phyloP scores from a whole-genome alignment of 2,329 filamentous ascomycete species.

The Penicillium sp. region DNA sequence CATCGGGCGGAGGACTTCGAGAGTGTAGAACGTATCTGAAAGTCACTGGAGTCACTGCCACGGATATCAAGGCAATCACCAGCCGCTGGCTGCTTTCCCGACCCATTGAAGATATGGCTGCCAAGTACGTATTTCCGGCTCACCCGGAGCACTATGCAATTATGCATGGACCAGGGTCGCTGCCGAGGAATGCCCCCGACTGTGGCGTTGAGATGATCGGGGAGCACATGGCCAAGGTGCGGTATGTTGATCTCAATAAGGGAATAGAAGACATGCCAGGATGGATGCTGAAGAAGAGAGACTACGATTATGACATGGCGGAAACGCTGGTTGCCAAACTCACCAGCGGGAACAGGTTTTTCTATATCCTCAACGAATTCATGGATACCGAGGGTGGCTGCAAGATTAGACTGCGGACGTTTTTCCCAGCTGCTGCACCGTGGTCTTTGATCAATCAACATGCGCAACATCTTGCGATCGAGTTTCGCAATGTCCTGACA shows the following conservation, averaged over 20 bases:
- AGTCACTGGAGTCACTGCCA: constrained; percentile 1
- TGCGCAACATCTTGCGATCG: constrained; percentile 6
- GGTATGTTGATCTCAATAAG: background rate
- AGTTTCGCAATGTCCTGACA: constrained; percentile 5
- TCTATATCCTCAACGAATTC: constrained; percentile 11
- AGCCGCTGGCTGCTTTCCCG: constrained; percentile 3
- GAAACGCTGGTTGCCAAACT: constrained; percentile 4
- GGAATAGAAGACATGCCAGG: background rate
- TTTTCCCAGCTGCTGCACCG: constrained; percentile 7
- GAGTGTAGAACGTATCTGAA: constrained; percentile 4
- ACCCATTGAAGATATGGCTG: constrained; percentile 1
- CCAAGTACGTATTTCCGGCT: constrained; percentile 2
- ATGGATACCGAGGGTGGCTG: constrained; percentile 2
- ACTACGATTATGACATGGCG: constrained; percentile 1
- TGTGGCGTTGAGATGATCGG: constrained; percentile 8
- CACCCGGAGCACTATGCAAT: constrained; percentile 6
- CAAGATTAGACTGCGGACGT: constrained; percentile 4
- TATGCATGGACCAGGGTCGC: constrained; percentile 1
- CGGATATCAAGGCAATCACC: background rate
- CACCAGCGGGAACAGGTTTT: constrained; percentile 2
- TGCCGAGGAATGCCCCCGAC: background rate
- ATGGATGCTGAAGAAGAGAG: background rate
- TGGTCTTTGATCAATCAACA: constrained; percentile 1
- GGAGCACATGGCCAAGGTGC: constrained; percentile 5
- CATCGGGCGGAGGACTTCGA: background rate